Conservation (phyloP, 495 filamentous ascomycete species). For the Aspergillus nanangensis region DNA sequence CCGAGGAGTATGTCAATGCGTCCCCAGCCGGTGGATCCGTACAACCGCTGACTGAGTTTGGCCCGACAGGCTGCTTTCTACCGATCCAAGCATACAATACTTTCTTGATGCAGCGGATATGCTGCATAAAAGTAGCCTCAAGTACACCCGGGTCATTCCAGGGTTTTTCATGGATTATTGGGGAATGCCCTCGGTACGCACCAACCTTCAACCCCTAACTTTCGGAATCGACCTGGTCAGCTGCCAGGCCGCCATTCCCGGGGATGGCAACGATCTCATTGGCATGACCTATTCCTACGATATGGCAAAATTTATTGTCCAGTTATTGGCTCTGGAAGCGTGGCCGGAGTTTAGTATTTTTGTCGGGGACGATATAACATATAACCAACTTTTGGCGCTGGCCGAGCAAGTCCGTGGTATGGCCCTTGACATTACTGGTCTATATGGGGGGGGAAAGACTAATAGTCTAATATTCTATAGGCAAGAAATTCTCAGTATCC, state of each 20-base stretch:
- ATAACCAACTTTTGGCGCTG: slow-evolving; percentile 39
- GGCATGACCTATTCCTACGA: slow-evolving; percentile 51
- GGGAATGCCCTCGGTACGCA: slow-evolving; percentile 40
- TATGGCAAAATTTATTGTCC: slow-evolving; percentile 45
- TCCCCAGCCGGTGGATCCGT: background rate
- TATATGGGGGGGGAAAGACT: background rate
- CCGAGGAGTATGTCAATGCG: slow-evolving; percentile 29
- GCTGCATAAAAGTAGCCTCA: slow-evolving; percentile 27
- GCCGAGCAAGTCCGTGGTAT: slow-evolving; percentile 46
- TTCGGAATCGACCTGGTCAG: slow-evolving; percentile 44
- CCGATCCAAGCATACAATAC: slow-evolving; percentile 33
- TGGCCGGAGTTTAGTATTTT: slow-evolving; percentile 43
- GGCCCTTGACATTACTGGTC: background rate
- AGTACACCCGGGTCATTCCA: slow-evolving; percentile 45
- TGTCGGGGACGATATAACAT: slow-evolving; percentile 44
- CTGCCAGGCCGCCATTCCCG: slow-evolving; percentile 47
- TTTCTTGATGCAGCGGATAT: slow-evolving; percentile 29
- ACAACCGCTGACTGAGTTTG: background rate
- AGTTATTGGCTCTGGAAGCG: slow-evolving; percentile 35
- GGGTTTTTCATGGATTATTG: slow-evolving; percentile 56
- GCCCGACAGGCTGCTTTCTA: slow-evolving; percentile 23
- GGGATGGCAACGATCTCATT: slow-evolving; percentile 42
- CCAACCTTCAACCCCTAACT: slow-evolving; percentile 32
- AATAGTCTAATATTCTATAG: slow-evolving; percentile 44
- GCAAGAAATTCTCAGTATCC: too few relatives aligned